A percentile compares a stretch with the other conserved stretches of the same genome.
Evolutionary conservation across 2,329 filamentous ascomycete species (phyloP).

Genomic region (Beauveria varroae): DNA sequence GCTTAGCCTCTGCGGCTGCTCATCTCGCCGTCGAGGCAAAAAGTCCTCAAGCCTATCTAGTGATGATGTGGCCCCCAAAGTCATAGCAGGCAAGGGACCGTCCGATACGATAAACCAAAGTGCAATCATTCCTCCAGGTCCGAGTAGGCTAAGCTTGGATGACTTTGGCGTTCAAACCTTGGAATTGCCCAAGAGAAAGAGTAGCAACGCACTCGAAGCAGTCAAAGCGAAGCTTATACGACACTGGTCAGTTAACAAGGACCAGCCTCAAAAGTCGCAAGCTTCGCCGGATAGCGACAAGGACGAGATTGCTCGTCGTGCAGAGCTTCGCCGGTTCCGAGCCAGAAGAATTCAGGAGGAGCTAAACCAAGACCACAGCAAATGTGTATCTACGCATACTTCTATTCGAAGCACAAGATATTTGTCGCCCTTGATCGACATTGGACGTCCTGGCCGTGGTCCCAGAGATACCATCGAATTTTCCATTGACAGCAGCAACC

Average conservation of each 20-base stretch:
- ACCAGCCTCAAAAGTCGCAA: conserved; percentile 31
- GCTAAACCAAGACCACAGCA: conserved; percentile 38
- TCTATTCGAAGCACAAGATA: conserved; percentile 20
- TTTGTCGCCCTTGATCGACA: conserved; percentile 21
- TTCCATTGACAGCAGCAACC: conserved; percentile 18
- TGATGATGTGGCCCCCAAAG: background rate
- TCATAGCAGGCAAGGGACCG: background rate
- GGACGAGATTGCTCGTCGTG: conserved; percentile 46
- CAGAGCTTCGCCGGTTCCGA: conserved; percentile 48
- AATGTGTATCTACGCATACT: conserved; percentile 24
- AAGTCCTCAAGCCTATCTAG: background rate
- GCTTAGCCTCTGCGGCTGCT: conserved; percentile 6
- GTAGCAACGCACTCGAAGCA: conserved; percentile 33
- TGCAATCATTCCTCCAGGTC: conserved; percentile 7
- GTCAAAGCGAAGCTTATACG: conserved; percentile 38
- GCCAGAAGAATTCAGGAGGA: conserved; percentile 52
- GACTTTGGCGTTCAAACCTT: conserved; percentile 35
- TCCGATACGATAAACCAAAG: background rate
- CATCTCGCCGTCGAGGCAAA: background rate
- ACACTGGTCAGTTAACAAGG: conserved; percentile 38
- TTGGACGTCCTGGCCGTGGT: conserved; percentile 27
- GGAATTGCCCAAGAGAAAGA: conserved; percentile 20
- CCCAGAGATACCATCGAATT: conserved; percentile 46
- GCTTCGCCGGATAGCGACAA: conserved; percentile 38
- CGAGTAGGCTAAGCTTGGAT: conserved; percentile 26